Base-by-base conservation (phyloP, 176 grass and related monocot genomes). In the Juncus effusus region DNA sequence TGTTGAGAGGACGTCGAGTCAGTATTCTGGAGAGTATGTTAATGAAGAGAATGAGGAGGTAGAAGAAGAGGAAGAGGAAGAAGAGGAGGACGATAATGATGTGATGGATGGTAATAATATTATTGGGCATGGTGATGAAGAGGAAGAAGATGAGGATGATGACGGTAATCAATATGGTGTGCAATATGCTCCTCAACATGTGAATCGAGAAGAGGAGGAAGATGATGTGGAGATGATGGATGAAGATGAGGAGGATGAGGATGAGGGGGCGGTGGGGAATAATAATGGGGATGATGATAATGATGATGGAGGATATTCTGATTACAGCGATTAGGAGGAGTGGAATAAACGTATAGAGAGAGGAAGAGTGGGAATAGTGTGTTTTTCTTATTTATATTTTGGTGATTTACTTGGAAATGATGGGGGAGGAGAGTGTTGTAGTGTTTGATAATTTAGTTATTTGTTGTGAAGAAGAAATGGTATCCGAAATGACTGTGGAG, bases 31-130 rank as follows among this genome's bases (percentile, higher is more conserved):
- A 50, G 85, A 89, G 36, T 81, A 76, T 58, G 72, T 74, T 40
- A 68, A 77, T 37, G 82, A 89, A 78, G 76, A 37, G 13, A 77
- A 77, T 3, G 85, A 82, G 51, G 84, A 83, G 3, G 60, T 79
- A 39, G 82, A 86, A n/a, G 90, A 79, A 3, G 80, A 60, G 6
- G 87, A 81, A 37, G 80, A 77, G 0, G 82, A 92, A 49, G 63
- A 61, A 4, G 69, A 50, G 13, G 58, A 42, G 14, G 37, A 72
- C 55, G 80, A 81, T 40, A 49, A 51, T 51, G 80, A 88, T 61
- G 19, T 28, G 19, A 60, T 76, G 77, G 82, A 95, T 0, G 90
- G 88, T 38, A 82, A 85, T 12, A 85, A 80, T 16, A 75, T 79
- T 16, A 75, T 79, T 4, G 82, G 68, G 7, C 74, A 56, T 2